Percentiles rank a stretch among this genome's conserved stretches.
Evolutionary conservation across 2,329 filamentous ascomycete genomes (phyloP).

Genomic region (Chaetomium olivaceum): DNA sequence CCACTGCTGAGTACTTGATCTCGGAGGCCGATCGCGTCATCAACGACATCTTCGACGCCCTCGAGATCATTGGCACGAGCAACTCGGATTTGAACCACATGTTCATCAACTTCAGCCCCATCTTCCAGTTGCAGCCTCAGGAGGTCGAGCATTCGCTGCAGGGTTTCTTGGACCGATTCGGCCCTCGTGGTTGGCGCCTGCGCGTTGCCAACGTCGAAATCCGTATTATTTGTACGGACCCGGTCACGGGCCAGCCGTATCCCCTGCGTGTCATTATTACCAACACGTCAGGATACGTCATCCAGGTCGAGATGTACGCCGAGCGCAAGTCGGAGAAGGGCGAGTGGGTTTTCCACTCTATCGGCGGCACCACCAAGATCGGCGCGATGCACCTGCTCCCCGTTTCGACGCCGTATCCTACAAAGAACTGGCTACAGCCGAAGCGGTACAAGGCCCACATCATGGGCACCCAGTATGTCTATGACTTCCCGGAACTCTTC

Average conservation of each 20-base stretch:
- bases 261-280: conserved; percentile 95
- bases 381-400: conserved; percentile 92
- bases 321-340: conserved; percentile 98
- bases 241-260: conserved; percentile 77
- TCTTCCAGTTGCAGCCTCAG: conserved; percentile 86
- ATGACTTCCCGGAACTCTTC: conserved; percentile 99
- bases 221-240: conserved; percentile 95
- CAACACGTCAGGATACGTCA: conserved; percentile 97
- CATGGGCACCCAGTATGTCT: conserved; percentile 99
- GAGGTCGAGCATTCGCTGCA: conserved; percentile 92
- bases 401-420: conserved; percentile 89
- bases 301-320: conserved; percentile 95
- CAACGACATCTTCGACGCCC: conserved; percentile 94
- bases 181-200: conserved; percentile 90
- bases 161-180: conserved; percentile 95
- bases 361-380: conserved; percentile 91
- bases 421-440: conserved; percentile 97
- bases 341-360: conserved; percentile 98
- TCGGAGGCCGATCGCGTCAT: conserved; percentile 95
- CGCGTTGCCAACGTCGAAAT: conserved; percentile 98
- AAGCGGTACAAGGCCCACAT: conserved; percentile 99
- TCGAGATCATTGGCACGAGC: conserved; percentile 99
- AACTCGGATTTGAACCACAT: conserved; percentile 99
- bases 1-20: conserved; percentile 97
- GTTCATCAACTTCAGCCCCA: conserved; percentile 98